These are phyloP conservation scores for Debaryomyces sp. DNA, from an alignment of 1,139 yeast species.

Conservation along the genomic window DNA sequence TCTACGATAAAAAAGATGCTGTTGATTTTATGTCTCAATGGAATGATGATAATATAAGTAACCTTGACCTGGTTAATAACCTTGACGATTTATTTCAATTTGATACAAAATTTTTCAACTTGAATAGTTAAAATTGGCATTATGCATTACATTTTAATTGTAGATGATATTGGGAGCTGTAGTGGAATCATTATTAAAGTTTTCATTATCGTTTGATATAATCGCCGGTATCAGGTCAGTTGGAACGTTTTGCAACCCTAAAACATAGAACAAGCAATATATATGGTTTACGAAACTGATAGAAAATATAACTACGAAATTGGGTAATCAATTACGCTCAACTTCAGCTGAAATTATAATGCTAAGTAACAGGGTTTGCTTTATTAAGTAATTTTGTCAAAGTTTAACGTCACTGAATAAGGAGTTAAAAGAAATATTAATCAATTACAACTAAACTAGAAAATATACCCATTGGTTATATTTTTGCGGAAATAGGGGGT, in stretches of 20 bases:
- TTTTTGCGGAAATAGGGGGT: too few species aligned
- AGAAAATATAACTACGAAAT: too few species aligned
- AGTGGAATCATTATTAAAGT: not conserved
- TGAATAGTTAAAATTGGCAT: not conserved
- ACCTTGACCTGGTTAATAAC: constrained; percentile 17
- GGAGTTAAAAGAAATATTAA: too few species aligned
- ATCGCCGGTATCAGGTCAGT: not conserved
- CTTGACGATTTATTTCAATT: constrained; percentile 18
- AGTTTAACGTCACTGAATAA: too few species aligned
- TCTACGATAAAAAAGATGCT: constrained; percentile 12
- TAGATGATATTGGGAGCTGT: not conserved
- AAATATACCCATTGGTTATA: too few species aligned
- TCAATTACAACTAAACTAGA: too few species aligned
- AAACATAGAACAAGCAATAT: not conserved
- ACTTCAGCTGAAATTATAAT: too few species aligned
- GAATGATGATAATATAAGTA: constrained; percentile 14
- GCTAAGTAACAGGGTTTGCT: too few species aligned
- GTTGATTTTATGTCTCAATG: constrained; percentile 9
- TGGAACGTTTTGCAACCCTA: not conserved
- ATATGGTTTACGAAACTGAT: too few species aligned
- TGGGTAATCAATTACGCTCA: too few species aligned
- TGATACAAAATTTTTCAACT: not conserved
- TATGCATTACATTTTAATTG: not conserved
- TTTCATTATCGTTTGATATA: not conserved
- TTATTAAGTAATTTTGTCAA: too few species aligned